A percentile compares a stretch with the other conserved stretches of the same genome.
Conservation (phyloP, 2,329 filamentous ascomycete genomes). For the Cadophora gregata region DNA sequence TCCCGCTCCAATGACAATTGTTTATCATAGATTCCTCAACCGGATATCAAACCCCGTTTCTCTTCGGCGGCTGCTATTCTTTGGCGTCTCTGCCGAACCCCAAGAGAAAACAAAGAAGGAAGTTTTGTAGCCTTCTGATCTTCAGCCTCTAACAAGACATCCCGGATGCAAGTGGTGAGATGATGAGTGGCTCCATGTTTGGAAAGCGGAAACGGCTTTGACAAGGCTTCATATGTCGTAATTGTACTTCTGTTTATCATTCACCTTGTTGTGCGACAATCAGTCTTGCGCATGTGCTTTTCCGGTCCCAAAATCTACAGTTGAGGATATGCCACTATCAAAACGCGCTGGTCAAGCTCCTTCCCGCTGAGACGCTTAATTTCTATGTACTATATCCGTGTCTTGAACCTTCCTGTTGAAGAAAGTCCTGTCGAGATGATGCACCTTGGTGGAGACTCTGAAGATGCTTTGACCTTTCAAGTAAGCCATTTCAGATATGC, state of each 20-base stretch:
- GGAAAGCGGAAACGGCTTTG: neutral
- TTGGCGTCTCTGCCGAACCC: neutral
- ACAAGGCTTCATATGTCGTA: neutral
- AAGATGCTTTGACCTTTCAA: neutral
- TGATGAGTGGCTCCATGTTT: neutral
- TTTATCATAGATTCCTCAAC: neutral
- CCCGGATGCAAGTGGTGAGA: slow-evolving; percentile 1
- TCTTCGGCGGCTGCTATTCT: neutral
- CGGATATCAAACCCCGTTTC: neutral
- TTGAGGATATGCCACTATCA: neutral
- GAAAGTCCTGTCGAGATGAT: neutral
- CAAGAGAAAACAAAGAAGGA: neutral
- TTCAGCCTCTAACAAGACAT: neutral
- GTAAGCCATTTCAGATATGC: neutral
- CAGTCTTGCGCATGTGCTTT: neutral
- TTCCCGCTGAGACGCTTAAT: neutral
- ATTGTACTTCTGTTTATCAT: slow-evolving; percentile 7
- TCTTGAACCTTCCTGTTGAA: neutral
- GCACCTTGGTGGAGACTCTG: neutral
- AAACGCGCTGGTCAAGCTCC: neutral
- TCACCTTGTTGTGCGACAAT: neutral
- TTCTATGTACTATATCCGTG: neutral
- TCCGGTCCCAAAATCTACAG: neutral
- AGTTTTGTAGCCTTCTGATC: neutral
- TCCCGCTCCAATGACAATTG: neutral